Conservation (phyloP, 768 basidiomycete genomes). For the Pluteus cervinus region DNA sequence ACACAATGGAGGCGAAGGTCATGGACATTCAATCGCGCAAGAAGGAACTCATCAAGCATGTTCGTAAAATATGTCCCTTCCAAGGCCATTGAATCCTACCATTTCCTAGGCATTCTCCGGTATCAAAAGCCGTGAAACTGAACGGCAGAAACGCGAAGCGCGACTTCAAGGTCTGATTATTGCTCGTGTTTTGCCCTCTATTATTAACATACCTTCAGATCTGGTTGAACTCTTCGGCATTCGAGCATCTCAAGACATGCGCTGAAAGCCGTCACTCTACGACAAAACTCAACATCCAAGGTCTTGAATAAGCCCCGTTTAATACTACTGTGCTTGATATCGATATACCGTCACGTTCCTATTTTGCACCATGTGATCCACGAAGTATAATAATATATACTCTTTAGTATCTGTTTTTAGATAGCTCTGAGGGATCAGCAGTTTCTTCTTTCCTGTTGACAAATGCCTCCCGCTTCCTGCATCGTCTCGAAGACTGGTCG, state of each 20-base stretch:
- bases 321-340: too few species aligned
- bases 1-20: conserved; percentile 84
- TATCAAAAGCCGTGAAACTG: conserved; percentile 68
- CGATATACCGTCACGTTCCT: too few species aligned
- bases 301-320: too few species aligned
- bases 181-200: neutral
- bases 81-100: neutral
- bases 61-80: conserved; percentile 15
- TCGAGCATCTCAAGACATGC: too few species aligned
- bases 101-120: conserved; percentile 73
- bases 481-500: conserved; percentile 29
- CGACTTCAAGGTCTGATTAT: conserved; percentile 61
- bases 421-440: too few species aligned
- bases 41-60: conserved; percentile 73
- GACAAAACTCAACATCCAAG: too few species aligned
- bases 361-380: too few species aligned
- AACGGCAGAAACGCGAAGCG: conserved; percentile 72
- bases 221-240: conserved; percentile 43
- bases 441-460: too few species aligned
- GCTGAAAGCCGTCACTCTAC: too few species aligned
- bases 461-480: too few species aligned
- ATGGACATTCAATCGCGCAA: conserved; percentile 86
- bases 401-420: too few species aligned
- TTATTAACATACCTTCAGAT: conserved; percentile 32
- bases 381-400: too few species aligned